Evolutionary conservation across 1,139 yeast genomes (phyloP).

Genomic region (Kodamaea ohmeri): DNA sequence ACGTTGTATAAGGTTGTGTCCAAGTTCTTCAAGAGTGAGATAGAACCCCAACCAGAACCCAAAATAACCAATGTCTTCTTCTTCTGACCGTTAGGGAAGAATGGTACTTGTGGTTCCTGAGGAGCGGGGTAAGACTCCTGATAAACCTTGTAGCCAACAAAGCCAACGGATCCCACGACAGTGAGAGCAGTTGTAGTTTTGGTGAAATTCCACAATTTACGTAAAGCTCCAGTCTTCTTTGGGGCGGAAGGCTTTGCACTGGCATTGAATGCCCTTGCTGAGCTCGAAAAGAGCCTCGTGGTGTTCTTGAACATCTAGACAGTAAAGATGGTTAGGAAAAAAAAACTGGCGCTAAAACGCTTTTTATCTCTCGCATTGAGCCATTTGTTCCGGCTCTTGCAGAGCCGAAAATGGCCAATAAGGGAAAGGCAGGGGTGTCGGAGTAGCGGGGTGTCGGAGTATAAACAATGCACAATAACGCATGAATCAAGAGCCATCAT

Average conservation of each 20-base stretch:
- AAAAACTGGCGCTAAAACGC: neutral
- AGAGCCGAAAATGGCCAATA: conserved; percentile 3
- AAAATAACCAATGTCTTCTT: conserved; percentile 86
- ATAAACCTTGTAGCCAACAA: conserved; percentile 55
- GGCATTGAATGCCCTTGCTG: conserved; percentile 16
- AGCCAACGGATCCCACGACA: conserved; percentile 40
- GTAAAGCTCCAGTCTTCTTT: conserved; percentile 19
- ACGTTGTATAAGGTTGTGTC: conserved; percentile 88
- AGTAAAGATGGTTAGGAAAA: conserved; percentile 1
- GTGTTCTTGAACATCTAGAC: conserved; percentile 8
- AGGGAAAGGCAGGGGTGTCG: neutral
- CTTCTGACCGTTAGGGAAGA: conserved; percentile 64
- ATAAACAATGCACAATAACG: too few species aligned
- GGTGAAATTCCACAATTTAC: conserved; percentile 30
- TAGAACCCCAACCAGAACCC: conserved; percentile 96
- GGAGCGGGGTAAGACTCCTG: conserved; percentile 59
- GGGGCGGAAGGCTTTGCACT: conserved; percentile 8
- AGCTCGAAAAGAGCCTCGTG: conserved; percentile 20
- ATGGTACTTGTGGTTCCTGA: conserved; percentile 50
- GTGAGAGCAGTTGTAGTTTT: conserved; percentile 29
- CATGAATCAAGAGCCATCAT: too few species aligned
- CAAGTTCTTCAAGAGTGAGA: conserved; percentile 74
- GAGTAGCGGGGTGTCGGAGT: neutral
- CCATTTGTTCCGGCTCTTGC: conserved; percentile 2
- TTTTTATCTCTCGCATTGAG: neutral